Evolutionary conservation across 2,329 filamentous ascomycete genomes (phyloP), one percentile per base, ranked within the genome.

Genomic region (Hysterium pulicare): DNA sequence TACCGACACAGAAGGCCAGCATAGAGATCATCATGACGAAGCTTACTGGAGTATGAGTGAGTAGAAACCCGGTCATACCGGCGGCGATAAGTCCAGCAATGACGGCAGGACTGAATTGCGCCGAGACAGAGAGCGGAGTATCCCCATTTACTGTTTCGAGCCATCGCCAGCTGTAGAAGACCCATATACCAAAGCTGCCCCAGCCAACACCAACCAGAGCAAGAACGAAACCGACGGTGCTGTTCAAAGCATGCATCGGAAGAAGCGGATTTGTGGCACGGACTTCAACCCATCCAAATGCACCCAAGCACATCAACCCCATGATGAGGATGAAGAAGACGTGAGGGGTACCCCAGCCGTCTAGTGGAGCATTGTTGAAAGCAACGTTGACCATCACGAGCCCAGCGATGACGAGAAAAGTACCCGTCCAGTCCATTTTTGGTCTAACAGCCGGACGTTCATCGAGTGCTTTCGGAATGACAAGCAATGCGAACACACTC

Each of bases 1-100:
- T 57, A 22, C 65, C 65, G 16, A 50, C 48, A 23, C 57, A 51
- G 49, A 67, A 68, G 19, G 59, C 59, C 6, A 59, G 34, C 61
- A 67, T 68, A 19, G 61, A 58, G 16, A 62, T 47, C 47, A 68
- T 48, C 63, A 69, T 67, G 13, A 63, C 61, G 45, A 65, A 68
- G 15, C 59, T 54, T 17, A 65, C 58, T 1, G 61, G 62, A 0
- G 61, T 65, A 42, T 64, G 64, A 11, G 58, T 64, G n/a, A 70
- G 54, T 53, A 68, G 49, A 45, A 65, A 62, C 5, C 66, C 65
- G 1, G 64, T 68, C 6, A 57, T 45, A 26, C 57, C 61, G 9
- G 64, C 59, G 5, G 66, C 64, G 20, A 68, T 40, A 3, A 68
- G 51, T 23, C 66, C 65, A 24, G 55, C 58, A 6, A 68, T 40